These are phyloP conservation scores for Xanthoconium stramineum DNA, from an alignment of 768 basidiomycete genomes.

Conservation along the genomic window DNA sequence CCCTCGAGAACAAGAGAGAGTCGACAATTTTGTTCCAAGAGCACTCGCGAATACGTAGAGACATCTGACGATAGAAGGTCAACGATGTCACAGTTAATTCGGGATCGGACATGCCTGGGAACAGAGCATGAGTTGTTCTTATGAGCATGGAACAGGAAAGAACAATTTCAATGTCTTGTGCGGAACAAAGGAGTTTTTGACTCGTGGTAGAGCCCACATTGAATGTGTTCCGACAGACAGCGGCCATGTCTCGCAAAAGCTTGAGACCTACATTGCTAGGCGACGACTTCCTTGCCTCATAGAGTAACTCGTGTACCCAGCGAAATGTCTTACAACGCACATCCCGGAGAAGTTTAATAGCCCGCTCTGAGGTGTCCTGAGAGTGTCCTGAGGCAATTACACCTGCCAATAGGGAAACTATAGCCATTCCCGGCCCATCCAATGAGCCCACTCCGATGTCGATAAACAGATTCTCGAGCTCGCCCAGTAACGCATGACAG, in stretches of 20 bases:
- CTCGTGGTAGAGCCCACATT: no score
- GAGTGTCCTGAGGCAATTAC: neutral
- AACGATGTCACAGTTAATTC: neutral
- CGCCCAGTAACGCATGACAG: neutral
- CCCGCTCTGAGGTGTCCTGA: neutral
- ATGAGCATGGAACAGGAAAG: neutral
- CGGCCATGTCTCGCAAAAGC: neutral
- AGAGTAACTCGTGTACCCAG: neutral
- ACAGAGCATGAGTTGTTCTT: no score
- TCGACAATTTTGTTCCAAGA: neutral
- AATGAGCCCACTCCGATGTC: neutral
- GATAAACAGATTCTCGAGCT: neutral
- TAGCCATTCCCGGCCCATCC: neutral
- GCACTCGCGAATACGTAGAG: neutral
- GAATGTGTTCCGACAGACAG: neutral
- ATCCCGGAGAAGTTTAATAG: no score
- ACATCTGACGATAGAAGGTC: neutral
- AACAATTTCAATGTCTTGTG: neutral
- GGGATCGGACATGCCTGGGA: neutral
- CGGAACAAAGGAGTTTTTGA: neutral
- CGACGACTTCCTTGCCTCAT: no score
- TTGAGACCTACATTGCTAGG: no score
- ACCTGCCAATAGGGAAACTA: neutral
- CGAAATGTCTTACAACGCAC: neutral
- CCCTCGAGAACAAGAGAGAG: neutral